Evolutionary conservation across 1,284 basidiomycete genomes (phyloP), one percentile per base, ranked within the genome.

Genomic region (Boletus smithii): DNA sequence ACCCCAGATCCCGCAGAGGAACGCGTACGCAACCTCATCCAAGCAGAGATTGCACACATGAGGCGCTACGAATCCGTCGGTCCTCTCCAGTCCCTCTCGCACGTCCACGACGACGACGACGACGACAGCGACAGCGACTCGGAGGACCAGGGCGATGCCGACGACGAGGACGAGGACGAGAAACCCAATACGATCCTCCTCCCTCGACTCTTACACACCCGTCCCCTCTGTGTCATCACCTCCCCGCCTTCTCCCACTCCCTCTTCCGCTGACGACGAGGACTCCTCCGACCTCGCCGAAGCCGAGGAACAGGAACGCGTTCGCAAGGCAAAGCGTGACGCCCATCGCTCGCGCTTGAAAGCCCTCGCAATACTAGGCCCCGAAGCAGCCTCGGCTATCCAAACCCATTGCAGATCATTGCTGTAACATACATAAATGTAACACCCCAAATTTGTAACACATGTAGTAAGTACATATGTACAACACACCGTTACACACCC

Each of bases 251-350:
- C 23, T 24, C 23, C 23, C 23, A 24, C 5, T 8, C 1, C 23
- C 23, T 24, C 23, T 24, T 24, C 23, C 8, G 23, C 23, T 14
- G n/a, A 29, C 5, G 37, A 24, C 4, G 30, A 24, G 1, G 8
- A 3, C 26, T 17, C 1, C 8, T 8, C 14, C 16, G 18, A 49
- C 17, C 4, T 31, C 2, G 34, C 35, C 24, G 42, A 55, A n/a
- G 48, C 20, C 0, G 29, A 48, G 2, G 50, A 56, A 32, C 50
- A 53, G 1, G 54, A 56, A 32, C 50, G 23, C 17, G 40, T 24
- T 2, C 54, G 50, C 53, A 59, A 50, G 22, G 54, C 39, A 2
- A 50, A 22, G 44, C 56, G 57, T 29, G 39, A 56, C 30, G 36
- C 37, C 7, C 14, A 26, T 11, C 49, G 56, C n/a, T 56, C 53